These are phyloP conservation scores for Zygosaccharomyces sapae DNA, from an alignment of 1,139 yeast species.

Conservation along the genomic window DNA sequence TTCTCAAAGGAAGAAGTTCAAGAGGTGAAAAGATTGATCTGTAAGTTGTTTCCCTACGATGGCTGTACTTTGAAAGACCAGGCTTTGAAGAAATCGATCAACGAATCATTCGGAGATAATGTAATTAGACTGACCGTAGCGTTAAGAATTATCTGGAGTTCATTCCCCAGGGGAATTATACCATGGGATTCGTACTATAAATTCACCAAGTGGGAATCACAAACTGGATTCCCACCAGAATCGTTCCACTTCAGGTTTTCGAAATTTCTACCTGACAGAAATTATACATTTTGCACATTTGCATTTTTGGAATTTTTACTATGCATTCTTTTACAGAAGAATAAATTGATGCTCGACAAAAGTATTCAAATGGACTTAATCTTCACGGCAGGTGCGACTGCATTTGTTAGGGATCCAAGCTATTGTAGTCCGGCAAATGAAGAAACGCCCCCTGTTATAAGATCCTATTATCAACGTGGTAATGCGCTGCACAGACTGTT, in stretches of 20 bases:
- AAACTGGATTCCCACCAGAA: slow-evolving; percentile 28
- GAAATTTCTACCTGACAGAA: slow-evolving; percentile 34
- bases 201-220: slow-evolving; percentile 28
- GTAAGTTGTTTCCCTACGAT: slow-evolving; percentile 35
- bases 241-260: slow-evolving; percentile 36
- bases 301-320: slow-evolving; percentile 36
- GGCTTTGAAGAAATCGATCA: slow-evolving; percentile 26
- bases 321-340: slow-evolving; percentile 31
- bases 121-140: slow-evolving; percentile 28
- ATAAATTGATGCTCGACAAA: slow-evolving; percentile 31
- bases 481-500: slow-evolving; percentile 34
- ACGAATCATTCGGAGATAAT: slow-evolving; percentile 20
- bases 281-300: slow-evolving; percentile 35
- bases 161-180: slow-evolving; percentile 34
- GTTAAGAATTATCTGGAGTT: slow-evolving; percentile 34
- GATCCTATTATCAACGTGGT: slow-evolving; percentile 23
- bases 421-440: slow-evolving; percentile 6
- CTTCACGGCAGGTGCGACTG: slow-evolving; percentile 38
- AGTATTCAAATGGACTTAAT: slow-evolving; percentile 34
- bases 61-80: slow-evolving; percentile 37
- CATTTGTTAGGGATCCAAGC: slow-evolving; percentile 16
- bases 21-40: slow-evolving; percentile 27
- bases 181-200: slow-evolving; percentile 36
- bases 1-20: slow-evolving; percentile 31
- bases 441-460: slow-evolving; percentile 17